phyloP scores from a whole-genome alignment of 2,329 filamentous ascomycete genomes.

The Colletotrichum theobromicola region DNA sequence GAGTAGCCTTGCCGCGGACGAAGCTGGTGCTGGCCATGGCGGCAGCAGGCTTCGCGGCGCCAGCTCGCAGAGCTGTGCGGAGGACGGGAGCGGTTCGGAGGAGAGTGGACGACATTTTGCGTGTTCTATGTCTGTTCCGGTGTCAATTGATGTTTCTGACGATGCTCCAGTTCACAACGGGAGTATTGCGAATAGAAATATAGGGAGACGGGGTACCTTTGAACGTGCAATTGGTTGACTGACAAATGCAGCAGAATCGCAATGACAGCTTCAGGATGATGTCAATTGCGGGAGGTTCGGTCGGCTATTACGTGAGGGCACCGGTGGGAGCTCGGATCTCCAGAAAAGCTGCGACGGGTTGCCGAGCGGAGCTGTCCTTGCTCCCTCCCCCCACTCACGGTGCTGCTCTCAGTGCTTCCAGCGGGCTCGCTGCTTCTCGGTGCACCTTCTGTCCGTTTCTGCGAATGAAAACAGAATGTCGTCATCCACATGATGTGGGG shows the following conservation, averaged over 20 bases:
- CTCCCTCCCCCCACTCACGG: no score
- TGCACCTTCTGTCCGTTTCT: neutral
- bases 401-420: neutral
- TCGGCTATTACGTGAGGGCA: conserved; percentile 20
- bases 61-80: conserved; percentile 74
- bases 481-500: conserved; percentile 15
- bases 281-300: conserved; percentile 18
- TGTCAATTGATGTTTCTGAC: neutral
- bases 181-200: neutral
- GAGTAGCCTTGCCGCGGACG: conserved; percentile 85
- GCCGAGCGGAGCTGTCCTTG: neutral
- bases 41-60: conserved; percentile 63
- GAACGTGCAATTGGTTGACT: conserved; percentile 24
- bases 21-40: conserved; percentile 78
- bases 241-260: neutral
- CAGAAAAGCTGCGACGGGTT: conserved; percentile 12
- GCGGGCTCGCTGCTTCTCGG: neutral
- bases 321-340: conserved; percentile 17
- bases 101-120: conserved; percentile 76
- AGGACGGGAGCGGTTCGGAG: conserved; percentile 72
- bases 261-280: conserved; percentile 5
- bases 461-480: conserved; percentile 18
- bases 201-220: neutral
- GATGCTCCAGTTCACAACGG: neutral
- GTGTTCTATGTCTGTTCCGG: conserved; percentile 16